phyloP scores from a whole-genome alignment of 495 filamentous ascomycete species.

The Podospora pseudocomata region DNA sequence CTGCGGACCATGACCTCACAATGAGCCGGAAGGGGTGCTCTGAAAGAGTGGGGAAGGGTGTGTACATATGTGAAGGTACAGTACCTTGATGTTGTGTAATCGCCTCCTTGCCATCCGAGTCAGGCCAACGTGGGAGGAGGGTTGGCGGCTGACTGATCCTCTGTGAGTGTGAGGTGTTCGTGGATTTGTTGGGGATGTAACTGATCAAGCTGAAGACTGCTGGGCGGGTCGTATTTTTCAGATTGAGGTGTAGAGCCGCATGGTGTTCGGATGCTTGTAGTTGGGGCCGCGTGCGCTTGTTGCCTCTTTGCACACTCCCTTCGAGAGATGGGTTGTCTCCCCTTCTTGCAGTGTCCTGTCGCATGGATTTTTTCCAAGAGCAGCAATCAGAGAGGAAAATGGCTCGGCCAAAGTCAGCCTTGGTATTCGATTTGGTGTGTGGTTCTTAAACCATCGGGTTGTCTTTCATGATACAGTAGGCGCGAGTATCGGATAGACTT shows the following conservation, averaged over 20 bases:
- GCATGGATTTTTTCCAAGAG: background rate
- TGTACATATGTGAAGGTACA: background rate
- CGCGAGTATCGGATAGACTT: no score
- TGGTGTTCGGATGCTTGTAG: background rate
- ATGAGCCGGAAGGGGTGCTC: background rate
- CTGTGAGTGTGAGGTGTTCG: background rate
- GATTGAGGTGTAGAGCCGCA: background rate
- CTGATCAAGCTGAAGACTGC: background rate
- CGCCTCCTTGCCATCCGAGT: background rate
- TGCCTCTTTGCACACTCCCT: background rate
- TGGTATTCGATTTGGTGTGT: no score
- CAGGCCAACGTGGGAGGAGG: background rate
- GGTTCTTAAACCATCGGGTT: no score
- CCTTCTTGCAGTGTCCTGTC: background rate
- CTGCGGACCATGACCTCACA: background rate
- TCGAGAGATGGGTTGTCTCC: background rate
- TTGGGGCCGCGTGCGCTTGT: background rate
- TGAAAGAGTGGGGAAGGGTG: background rate
- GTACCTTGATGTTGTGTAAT: background rate
- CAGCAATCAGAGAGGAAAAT: no score
- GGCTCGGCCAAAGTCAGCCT: no score
- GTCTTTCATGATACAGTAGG: no score
- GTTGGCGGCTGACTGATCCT: background rate
- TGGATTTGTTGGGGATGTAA: background rate
- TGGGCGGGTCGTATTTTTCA: background rate